A percentile compares a stretch with the other conserved stretches of the same genome.
Evolutionary conservation across 2,329 filamentous ascomycete species (phyloP).

Genomic region (Penicillium sp.): DNA sequence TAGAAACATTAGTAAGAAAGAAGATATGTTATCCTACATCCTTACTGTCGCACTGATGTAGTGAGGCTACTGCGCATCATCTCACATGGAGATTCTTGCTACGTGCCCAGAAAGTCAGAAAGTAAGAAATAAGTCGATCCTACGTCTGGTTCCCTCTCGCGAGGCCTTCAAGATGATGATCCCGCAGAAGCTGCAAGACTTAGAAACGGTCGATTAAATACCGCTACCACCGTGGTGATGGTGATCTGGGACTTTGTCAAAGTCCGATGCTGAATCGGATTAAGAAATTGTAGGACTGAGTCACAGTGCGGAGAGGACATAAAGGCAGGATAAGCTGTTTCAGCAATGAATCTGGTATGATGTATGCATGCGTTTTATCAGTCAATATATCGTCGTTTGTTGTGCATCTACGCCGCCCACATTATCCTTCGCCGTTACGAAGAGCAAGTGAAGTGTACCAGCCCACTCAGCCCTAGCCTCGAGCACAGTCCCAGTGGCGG

Average conservation of each 20-base stretch:
- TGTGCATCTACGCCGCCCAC: not conserved
- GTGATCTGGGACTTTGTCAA: not conserved
- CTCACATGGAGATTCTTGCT: not conserved
- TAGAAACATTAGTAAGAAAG: not conserved
- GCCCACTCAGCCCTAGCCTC: not conserved
- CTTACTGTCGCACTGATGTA: not conserved
- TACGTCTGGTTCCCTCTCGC: not conserved
- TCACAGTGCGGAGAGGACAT: not conserved
- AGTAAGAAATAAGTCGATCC: not conserved
- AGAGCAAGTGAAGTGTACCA: not conserved
- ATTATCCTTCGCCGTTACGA: not conserved
- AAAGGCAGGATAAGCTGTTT: not conserved
- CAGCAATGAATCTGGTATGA: not conserved
- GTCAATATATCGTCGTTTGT: not conserved
- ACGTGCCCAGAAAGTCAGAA: not conserved
- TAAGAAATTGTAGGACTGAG: not conserved
- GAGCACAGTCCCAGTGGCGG: not conserved
- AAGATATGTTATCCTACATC: not conserved
- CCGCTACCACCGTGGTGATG: not conserved
- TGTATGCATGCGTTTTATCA: not conserved
- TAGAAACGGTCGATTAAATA: not conserved
- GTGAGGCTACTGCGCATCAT: not conserved
- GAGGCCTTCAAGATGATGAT: not conserved
- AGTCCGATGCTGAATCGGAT: not conserved
- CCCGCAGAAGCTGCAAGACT: not conserved